These are phyloP conservation scores for Skeletonema costatum DNA, from an alignment of 108 stramenopile species.

Conservation along the genomic window DNA sequence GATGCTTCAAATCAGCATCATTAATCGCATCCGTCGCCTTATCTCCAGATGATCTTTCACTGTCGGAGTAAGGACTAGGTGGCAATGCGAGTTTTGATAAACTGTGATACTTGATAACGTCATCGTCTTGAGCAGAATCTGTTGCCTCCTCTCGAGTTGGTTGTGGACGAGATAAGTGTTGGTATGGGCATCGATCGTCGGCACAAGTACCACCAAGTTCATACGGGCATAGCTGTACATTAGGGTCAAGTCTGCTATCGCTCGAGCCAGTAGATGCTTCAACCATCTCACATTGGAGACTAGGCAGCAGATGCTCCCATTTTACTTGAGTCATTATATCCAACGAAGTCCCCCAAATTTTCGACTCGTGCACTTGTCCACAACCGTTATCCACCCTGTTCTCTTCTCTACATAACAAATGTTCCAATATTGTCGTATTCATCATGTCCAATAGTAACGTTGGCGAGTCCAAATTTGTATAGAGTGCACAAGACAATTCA, in stretches of 20 bases:
- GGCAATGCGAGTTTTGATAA: not conserved
- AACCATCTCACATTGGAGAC: not conserved
- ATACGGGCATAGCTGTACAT: slow-evolving; percentile 70
- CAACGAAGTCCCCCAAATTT: slow-evolving; percentile 29
- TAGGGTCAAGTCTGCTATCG: slow-evolving; percentile 48
- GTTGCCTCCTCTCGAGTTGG: not conserved
- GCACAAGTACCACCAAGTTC: slow-evolving; percentile 74
- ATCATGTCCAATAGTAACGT: slow-evolving; percentile 19
- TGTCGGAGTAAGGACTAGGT: not conserved
- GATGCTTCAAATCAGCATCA: not conserved
- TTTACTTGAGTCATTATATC: slow-evolving; percentile 26
- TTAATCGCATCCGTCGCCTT: not conserved
- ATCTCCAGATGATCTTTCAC: not conserved
- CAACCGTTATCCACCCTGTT: not conserved
- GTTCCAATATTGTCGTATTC: slow-evolving; percentile 28
- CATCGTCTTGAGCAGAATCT: not conserved
- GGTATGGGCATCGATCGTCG: slow-evolving; percentile 69
- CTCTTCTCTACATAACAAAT: slow-evolving; percentile 14
- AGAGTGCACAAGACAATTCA: slow-evolving; percentile 15
- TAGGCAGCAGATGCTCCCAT: slow-evolving; percentile 6
- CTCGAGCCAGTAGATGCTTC: not conserved
- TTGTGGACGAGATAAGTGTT: slow-evolving; percentile 42
- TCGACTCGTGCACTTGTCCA: slow-evolving; percentile 26
- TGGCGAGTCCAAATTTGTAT: slow-evolving; percentile 13
- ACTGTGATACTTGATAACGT: slow-evolving; percentile 6